A percentile compares a stretch with the other conserved stretches of the same genome.
Evolutionary conservation across 2,329 filamentous ascomycete species (phyloP).

Genomic region (Nigrospora sphaerica): DNA sequence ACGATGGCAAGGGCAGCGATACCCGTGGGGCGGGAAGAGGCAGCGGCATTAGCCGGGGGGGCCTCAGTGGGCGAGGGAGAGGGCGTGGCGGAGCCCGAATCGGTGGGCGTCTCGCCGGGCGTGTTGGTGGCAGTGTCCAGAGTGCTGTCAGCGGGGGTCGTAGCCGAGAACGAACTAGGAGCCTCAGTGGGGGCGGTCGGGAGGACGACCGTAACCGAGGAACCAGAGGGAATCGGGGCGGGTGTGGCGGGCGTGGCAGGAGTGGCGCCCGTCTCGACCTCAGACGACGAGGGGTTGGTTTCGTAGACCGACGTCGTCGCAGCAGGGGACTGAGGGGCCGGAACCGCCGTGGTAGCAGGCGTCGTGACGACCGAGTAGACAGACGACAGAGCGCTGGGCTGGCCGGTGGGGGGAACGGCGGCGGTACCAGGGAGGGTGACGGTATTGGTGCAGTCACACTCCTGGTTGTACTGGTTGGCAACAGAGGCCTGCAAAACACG

Average conservation of each 20-base stretch:
- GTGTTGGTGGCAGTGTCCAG: neutral
- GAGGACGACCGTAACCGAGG: too few species aligned
- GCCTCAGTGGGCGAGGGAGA: neutral
- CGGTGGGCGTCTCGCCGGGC: slow-evolving; percentile 1
- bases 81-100: neutral
- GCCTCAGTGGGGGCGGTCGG: neutral
- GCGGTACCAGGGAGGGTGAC: slow-evolving; percentile 13
- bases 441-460: slow-evolving; percentile 11
- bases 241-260: too few species aligned
- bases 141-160: neutral
- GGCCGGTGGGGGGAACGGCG: slow-evolving; percentile 5
- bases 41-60: neutral
- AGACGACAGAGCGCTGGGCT: neutral
- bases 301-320: too few species aligned
- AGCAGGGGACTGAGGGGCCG: too few species aligned
- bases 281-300: too few species aligned
- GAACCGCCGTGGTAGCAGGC: too few species aligned
- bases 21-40: neutral
- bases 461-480: slow-evolving; percentile 5
- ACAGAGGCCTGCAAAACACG: neutral
- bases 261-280: too few species aligned
- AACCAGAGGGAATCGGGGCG: too few species aligned
- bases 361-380: too few species aligned
- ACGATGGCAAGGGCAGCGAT: neutral
- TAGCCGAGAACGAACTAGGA: neutral